Conservation (phyloP, 1,284 basidiomycete species). For the Kwoniella shivajii region DNA sequence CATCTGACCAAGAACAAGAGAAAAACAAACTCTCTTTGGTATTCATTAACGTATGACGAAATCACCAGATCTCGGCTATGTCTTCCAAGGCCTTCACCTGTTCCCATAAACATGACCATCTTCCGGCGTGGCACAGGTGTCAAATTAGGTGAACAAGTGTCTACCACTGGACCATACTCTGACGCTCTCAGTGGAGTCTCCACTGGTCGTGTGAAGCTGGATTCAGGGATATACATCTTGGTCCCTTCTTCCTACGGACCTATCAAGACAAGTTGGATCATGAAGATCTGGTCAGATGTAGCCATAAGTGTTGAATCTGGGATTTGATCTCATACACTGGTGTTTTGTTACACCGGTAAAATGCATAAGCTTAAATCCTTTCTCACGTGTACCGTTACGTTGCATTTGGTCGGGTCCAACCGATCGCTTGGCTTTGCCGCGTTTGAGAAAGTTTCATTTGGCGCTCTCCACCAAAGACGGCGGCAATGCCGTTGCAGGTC, state of each 20-base stretch:
- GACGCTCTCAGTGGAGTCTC: slow-evolving; percentile 70
- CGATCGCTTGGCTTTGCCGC: no score
- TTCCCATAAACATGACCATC: slow-evolving; percentile 53
- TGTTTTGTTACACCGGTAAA: no score
- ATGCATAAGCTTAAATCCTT: neutral
- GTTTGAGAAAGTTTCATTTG: no score
- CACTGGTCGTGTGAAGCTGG: slow-evolving; percentile 61
- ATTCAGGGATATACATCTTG: slow-evolving; percentile 67
- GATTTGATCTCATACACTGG: no score
- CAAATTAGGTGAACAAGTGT: slow-evolving; percentile 57
- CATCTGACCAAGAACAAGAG: no score
- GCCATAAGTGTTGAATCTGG: slow-evolving; percentile 16
- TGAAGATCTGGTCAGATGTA: slow-evolving; percentile 25
- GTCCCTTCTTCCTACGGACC: slow-evolving; percentile 74
- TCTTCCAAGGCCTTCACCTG: slow-evolving; percentile 18
- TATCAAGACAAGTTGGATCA: slow-evolving; percentile 36
- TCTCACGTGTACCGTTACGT: no score
- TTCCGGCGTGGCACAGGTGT: slow-evolving; percentile 39
- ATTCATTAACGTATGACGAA: no score
- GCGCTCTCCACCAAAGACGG: no score
- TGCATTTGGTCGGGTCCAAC: no score
- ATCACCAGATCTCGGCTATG: slow-evolving; percentile 24
- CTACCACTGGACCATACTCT: slow-evolving; percentile 75
- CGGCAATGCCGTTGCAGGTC: no score
- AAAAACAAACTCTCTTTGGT: neutral